Conservation (phyloP, 805 yeast species). For the Tetrapisispora fleetii region DNA sequence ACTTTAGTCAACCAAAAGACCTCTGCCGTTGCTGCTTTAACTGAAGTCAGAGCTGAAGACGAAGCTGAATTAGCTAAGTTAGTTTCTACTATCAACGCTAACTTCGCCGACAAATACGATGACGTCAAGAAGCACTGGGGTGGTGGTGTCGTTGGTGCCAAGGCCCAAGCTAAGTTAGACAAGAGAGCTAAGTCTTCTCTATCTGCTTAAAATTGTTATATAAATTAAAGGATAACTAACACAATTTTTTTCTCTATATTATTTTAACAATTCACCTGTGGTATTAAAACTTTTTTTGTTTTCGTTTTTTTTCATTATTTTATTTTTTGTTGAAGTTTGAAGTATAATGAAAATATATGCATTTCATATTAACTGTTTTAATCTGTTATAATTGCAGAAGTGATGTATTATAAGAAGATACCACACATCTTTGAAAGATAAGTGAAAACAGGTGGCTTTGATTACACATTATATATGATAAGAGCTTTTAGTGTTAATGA, state of each 20-base stretch:
- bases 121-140: conserved; percentile 99
- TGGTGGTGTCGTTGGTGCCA: conserved; percentile 97
- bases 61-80: conserved; percentile 90
- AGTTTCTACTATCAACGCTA: conserved; percentile 85
- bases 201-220: conserved; percentile 22
- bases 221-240: background rate
- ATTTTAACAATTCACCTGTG: conserved; percentile 3
- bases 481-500: conserved; percentile 1
- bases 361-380: background rate
- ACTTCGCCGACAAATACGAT: conserved; percentile 90
- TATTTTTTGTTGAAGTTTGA: conserved; percentile 5
- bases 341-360: background rate
- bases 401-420: conserved; percentile 2
- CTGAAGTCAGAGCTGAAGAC: conserved; percentile 91
- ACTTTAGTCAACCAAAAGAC: conserved; percentile 96
- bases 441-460: background rate
- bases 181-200: conserved; percentile 56
- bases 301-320: conserved; percentile 3
- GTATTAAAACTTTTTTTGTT: conserved; percentile 2
- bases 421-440: background rate
- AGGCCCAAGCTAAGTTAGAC: conserved; percentile 77
- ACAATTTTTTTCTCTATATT: conserved; percentile 1
- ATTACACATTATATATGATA: background rate
- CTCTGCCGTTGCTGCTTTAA: conserved; percentile 93
- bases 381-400: background rate